phyloP scores from a whole-genome alignment of 192 early-diverging fungal genomes.

The Ramicandelaber brevisporus region DNA sequence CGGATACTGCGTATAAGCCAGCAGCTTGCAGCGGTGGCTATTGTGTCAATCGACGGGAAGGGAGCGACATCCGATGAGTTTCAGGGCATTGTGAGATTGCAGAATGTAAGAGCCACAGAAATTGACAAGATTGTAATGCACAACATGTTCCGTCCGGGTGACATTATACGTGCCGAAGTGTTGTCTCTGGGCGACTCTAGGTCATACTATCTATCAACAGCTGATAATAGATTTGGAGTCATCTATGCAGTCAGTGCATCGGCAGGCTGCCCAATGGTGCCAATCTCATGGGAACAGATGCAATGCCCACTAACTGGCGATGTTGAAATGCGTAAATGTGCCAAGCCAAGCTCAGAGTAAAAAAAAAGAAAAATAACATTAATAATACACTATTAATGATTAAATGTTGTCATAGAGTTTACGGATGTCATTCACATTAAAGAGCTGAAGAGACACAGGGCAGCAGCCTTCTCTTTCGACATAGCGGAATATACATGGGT shows the following conservation, averaged over 20 bases:
- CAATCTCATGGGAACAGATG: conserved; percentile 97
- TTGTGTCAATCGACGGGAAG: conserved; percentile 74
- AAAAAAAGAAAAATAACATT: no score
- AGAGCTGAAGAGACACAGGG: conserved; percentile 40
- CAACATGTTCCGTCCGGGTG: conserved; percentile 74
- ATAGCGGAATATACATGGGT: conserved; percentile 59
- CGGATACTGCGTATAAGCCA: conserved; percentile 79
- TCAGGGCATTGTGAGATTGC: conserved; percentile 67
- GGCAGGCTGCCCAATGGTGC: conserved; percentile 69
- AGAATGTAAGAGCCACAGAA: conserved; percentile 85
- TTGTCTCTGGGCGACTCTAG: conserved; percentile 84
- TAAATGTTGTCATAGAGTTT: conserved; percentile 13
- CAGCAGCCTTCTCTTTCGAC: conserved; percentile 44
- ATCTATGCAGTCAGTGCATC: conserved; percentile 71
- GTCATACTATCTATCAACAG: conserved; percentile 77
- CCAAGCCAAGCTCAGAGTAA: no score
- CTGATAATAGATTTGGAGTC: conserved; percentile 79
- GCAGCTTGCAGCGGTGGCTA: conserved; percentile 58
- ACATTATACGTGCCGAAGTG: conserved; percentile 63
- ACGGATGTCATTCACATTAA: conserved; percentile 6
- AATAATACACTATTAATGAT: no score
- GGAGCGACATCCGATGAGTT: conserved; percentile 66
- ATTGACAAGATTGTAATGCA: conserved; percentile 84
- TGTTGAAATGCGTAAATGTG: conserved; percentile 82
- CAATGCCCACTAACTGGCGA: conserved; percentile 71